These are phyloP conservation scores for Xanthoconium separans DNA, from an alignment of 1,284 basidiomycete species.

Conservation along the genomic window DNA sequence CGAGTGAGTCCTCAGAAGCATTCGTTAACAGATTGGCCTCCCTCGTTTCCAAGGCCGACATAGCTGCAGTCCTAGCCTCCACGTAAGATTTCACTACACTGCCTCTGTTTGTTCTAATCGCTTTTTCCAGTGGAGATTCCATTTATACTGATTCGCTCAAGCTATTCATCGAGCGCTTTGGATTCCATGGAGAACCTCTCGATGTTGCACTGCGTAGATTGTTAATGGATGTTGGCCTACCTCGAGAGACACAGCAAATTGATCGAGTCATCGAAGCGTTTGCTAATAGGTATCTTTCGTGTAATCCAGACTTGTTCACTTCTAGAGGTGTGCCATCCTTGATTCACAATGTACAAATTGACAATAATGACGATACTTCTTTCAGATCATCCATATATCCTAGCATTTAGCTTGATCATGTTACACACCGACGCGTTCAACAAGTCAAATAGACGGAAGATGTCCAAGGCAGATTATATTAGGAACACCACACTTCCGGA, in stretches of 20 bases:
- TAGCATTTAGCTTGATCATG: slow-evolving; percentile 99
- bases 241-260: slow-evolving; percentile 97
- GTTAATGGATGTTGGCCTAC: slow-evolving; percentile 89
- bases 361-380: background rate
- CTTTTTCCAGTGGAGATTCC: slow-evolving; percentile 56
- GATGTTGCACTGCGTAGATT: slow-evolving; percentile 92
- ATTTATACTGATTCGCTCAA: slow-evolving; percentile 75
- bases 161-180: slow-evolving; percentile 76
- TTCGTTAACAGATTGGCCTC: slow-evolving; percentile 67
- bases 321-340: slow-evolving; percentile 60
- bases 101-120: slow-evolving; percentile 7
- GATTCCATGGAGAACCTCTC: slow-evolving; percentile 80
- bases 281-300: slow-evolving; percentile 79
- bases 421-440: slow-evolving; percentile 98
- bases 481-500: slow-evolving; percentile 91
- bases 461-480: slow-evolving; percentile 92
- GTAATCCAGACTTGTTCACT: slow-evolving; percentile 82
- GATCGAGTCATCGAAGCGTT: slow-evolving; percentile 98
- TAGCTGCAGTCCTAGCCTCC: slow-evolving; percentile 77
- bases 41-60: slow-evolving; percentile 71
- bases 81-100: slow-evolving; percentile 48
- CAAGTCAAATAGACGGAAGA: slow-evolving; percentile 95
- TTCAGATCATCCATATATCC: slow-evolving; percentile 91
- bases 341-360: background rate
- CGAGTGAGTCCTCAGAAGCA: slow-evolving; percentile 66